A percentile compares a stretch with the other conserved stretches of the same genome.
Evolutionary conservation across 345 rosid genomes (phyloP).

Genomic region (Melaleuca alternifolia): DNA sequence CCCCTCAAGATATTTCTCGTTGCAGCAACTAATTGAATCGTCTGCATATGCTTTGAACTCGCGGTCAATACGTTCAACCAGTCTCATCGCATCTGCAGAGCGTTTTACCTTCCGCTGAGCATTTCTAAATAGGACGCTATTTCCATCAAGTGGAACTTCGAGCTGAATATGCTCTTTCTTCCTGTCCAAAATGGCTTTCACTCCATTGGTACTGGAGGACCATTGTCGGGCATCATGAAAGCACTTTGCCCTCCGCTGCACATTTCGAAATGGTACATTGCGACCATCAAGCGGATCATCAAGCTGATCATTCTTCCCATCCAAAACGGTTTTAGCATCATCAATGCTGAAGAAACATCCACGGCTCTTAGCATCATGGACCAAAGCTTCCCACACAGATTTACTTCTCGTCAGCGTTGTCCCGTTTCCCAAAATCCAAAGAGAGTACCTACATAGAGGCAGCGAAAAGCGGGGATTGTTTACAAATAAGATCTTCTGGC

Average conservation of each 20-base stretch:
- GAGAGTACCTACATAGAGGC: slow-evolving; percentile 10
- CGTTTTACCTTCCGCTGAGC: not conserved
- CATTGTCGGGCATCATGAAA: not conserved
- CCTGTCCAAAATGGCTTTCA: not conserved
- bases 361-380: not conserved
- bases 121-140: not conserved
- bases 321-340: not conserved
- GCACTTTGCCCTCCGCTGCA: not conserved
- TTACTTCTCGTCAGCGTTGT: slow-evolving; percentile 2
- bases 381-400: slow-evolving; percentile 9
- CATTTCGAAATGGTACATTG: not conserved
- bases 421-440: slow-evolving; percentile 18
- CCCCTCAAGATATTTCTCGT: not conserved
- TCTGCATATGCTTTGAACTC: not conserved
- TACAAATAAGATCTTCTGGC: not conserved
- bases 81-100: not conserved
- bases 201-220: slow-evolving; percentile 5
- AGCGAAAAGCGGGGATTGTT: not conserved
- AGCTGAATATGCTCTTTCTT: not conserved
- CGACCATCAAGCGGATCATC: not conserved
- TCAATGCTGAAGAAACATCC: not conserved
- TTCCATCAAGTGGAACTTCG: not conserved
- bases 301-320: not conserved
- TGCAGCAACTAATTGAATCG: not conserved
- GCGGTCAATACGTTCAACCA: not conserved